Evolutionary conservation across 2,329 filamentous ascomycete species (phyloP).

Genomic region (Xylariaceae sp.): DNA sequence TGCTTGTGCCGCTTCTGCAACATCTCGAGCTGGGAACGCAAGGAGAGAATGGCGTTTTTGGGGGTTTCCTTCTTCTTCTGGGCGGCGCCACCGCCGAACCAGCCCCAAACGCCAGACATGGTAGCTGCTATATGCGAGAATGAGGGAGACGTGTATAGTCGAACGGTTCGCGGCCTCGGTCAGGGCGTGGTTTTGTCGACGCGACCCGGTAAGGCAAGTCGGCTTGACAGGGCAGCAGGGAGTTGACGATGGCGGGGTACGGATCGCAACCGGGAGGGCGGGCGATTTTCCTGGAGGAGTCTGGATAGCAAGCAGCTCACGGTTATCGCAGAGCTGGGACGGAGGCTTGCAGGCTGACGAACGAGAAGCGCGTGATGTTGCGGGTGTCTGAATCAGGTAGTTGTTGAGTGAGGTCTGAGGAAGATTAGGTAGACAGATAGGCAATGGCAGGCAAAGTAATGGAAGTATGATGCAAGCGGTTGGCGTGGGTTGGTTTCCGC

Average conservation of each 20-base stretch:
- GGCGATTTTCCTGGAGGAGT: no score
- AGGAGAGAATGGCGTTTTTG: constrained; percentile 88
- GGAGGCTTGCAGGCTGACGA: background rate
- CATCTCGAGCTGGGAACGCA: constrained; percentile 92
- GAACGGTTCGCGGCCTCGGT: constrained; percentile 1
- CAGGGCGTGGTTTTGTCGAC: constrained; percentile 3
- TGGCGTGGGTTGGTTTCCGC: constrained; percentile 4
- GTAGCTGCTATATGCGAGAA: constrained; percentile 17
- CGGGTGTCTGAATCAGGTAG: no score
- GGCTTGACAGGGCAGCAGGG: constrained; percentile 2
- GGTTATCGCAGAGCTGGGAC: background rate
- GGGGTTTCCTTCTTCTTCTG: constrained; percentile 88
- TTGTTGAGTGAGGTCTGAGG: no score
- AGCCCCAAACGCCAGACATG: constrained; percentile 70
- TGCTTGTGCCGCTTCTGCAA: constrained; percentile 93
- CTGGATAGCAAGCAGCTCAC: background rate
- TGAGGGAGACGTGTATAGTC: constrained; percentile 3
- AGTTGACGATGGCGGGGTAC: constrained; percentile 16
- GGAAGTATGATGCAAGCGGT: constrained; percentile 9
- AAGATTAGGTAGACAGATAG: no score
- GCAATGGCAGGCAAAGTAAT: background rate
- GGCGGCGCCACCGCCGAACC: constrained; percentile 79
- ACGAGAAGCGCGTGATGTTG: background rate
- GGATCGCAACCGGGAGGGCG: no score
- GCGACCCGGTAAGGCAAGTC: background rate